Conservation (phyloP, 306 rosid genomes). For the Ziziphus jujuba region DNA sequence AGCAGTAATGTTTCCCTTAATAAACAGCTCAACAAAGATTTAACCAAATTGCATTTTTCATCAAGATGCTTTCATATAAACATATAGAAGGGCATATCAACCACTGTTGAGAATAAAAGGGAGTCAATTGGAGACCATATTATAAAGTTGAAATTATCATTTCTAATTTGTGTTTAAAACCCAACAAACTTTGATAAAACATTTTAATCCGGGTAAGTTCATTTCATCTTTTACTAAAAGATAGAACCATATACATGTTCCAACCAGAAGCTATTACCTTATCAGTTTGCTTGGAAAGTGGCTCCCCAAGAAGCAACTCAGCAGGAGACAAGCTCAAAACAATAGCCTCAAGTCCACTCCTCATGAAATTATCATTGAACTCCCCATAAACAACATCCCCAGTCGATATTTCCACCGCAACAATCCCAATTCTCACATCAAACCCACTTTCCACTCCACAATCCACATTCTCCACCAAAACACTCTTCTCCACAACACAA, state of each 20-base stretch:
- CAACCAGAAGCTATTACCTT: slow-evolving; percentile 54
- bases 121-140: no score
- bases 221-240: no score
- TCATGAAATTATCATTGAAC: slow-evolving; percentile 64
- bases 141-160: no score
- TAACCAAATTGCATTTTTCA: no score
- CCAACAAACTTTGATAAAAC: no score
- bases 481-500: slow-evolving; percentile 74
- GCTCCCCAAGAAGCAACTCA: slow-evolving; percentile 86
- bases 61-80: no score
- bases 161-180: no score
- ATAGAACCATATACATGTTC: no score
- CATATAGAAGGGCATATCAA: no score
- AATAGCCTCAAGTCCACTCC: slow-evolving; percentile 74
- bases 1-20: not conserved
- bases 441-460: slow-evolving; percentile 45
- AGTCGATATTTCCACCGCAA: slow-evolving; percentile 80
- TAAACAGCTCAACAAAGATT: no score
- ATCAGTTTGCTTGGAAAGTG: slow-evolving; percentile 77
- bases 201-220: no score
- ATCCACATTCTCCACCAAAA: slow-evolving; percentile 40
- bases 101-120: no score
- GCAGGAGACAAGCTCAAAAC: slow-evolving; percentile 73
- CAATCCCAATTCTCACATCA: slow-evolving; percentile 67
- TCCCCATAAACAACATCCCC: slow-evolving; percentile 82